Conservation (phyloP, 345 rosid genomes). For the Atalantia buxifolia region DNA sequence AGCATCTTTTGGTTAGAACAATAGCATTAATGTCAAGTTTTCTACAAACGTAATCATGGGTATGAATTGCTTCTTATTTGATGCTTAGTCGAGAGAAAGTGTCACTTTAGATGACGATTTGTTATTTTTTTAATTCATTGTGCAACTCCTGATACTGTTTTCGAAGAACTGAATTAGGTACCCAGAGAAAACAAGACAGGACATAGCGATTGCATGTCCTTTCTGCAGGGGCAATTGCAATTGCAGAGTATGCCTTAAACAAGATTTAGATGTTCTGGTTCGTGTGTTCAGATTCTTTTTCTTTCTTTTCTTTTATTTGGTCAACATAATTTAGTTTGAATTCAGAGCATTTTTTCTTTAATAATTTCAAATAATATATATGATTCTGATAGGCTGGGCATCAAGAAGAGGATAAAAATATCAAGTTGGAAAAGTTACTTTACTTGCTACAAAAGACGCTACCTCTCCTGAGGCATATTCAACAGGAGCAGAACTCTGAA, state of each 20-base stretch:
- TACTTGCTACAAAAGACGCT: conserved; percentile 38
- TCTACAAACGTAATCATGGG: background rate
- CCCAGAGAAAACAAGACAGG: conserved; percentile 40
- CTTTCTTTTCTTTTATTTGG: background rate
- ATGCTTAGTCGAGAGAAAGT: background rate
- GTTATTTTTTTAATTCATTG: conserved; percentile 6
- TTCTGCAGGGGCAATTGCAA: conserved; percentile 52
- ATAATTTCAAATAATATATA: conserved; percentile 12
- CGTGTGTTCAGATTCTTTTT: conserved; percentile 3
- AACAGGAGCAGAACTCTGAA: conserved; percentile 45
- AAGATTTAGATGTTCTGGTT: conserved; percentile 32
- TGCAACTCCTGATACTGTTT: conserved; percentile 13
- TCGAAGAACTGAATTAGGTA: conserved; percentile 38
- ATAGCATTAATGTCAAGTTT: background rate
- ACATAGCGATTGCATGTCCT: conserved; percentile 44
- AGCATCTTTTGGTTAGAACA: background rate
- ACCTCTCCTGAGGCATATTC: conserved; percentile 45
- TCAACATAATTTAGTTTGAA: background rate
- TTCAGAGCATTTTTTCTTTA: background rate
- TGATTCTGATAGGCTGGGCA: conserved; percentile 28
- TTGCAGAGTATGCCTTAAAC: conserved; percentile 50
- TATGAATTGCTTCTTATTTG: background rate
- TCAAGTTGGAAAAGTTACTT: conserved; percentile 37
- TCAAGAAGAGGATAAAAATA: conserved; percentile 23
- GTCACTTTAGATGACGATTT: background rate